A percentile compares a stretch with the other conserved stretches of the same genome.
These are phyloP conservation scores for Saprolegnia parasitica DNA, from an alignment of 352 stramenopile species.

Conservation along the genomic window DNA sequence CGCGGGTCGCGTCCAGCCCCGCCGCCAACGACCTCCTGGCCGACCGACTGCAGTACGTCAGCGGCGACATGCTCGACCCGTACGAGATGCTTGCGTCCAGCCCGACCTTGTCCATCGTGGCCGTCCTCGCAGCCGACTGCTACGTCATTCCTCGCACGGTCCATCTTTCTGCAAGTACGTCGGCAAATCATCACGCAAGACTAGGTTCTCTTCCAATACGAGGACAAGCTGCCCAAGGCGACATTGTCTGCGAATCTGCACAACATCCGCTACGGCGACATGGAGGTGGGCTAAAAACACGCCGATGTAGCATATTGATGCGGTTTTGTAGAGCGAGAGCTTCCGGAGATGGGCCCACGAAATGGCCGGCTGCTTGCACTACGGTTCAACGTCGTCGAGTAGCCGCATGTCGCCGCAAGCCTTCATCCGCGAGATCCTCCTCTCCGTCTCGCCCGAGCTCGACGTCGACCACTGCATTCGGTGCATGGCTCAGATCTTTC, in stretches of 20 bases:
- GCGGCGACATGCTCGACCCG: conserved; percentile 25
- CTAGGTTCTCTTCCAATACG: conserved; percentile 18
- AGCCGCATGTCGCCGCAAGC: conserved; percentile 17
- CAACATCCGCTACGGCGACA: conserved; percentile 22
- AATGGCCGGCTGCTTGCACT: conserved; percentile 12
- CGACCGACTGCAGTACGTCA: conserved; percentile 13
- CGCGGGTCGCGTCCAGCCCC: not conserved
- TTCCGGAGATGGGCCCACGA: conserved; percentile 21
- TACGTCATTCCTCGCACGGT: conserved; percentile 19
- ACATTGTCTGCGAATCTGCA: conserved; percentile 9
- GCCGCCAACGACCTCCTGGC: not conserved
- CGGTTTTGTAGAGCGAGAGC: conserved; percentile 13
- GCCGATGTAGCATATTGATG: not conserved
- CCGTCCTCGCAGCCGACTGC: conserved; percentile 4
- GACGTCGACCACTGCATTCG: conserved; percentile 28
- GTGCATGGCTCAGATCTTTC: conserved; percentile 28
- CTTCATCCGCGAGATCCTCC: conserved; percentile 26
- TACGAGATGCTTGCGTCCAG: conserved; percentile 10
- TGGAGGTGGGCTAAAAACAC: conserved; percentile 11
- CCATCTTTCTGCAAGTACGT: not conserved
- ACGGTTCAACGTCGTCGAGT: not conserved
- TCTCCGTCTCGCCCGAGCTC: conserved; percentile 22
- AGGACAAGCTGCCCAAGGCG: not conserved
- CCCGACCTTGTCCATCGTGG: not conserved
- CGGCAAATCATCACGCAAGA: not conserved